Evolutionary conservation across 495 filamentous ascomycete genomes (phyloP), one percentile per base, ranked within the genome.

Genomic region (Ramalina peruviana): DNA sequence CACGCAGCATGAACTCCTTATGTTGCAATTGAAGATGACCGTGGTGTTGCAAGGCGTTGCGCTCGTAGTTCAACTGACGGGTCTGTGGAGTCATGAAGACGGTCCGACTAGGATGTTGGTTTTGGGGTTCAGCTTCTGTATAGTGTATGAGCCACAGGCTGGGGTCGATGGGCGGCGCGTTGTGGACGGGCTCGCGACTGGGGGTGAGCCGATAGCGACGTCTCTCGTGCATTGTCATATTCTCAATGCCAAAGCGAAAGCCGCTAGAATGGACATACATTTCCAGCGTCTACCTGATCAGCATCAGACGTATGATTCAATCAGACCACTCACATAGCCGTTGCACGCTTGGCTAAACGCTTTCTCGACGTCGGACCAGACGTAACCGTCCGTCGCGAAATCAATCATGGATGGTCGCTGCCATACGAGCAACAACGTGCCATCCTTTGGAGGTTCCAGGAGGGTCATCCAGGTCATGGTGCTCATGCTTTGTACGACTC

Each of bases 111-210:
- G 84, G 83, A 36, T 88, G 68, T 48, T 84, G 80, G 50, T 93
- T 78, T 27, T 72, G 66, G 30, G 73, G 81, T 11, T 93, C 84
- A 21, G 82, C 71, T 43, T 77, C 76, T 25, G 79, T 75, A 60
- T 96, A 98, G 66, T 98, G 92, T n/a, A 94, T 78, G 49, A 98
- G 83, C 87, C 88, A 96, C 30, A 96, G 70, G 16, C 80, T 81
- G 6, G 84, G 81, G 63, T 96, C 88, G 40, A 83, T 74, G 20
- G 74, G 72, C 15, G 83, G 76, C 15, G 74, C 72, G 41, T 73
- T 75, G 10, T 76, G 75, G 37, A 54, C 49, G n/a, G 54, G 40
- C 19, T 72, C 70, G 58, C 77, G 82, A 10, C 74, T 65, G 13
- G 78, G 78, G 37, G 79, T 67, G 26, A 98, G 76, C 44, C 89